A percentile compares a stretch with the other conserved stretches of the same genome.
These are phyloP conservation scores for Lichtheimia ramosa DNA, from an alignment of 371 early-diverging fungal genomes.

Conservation along the genomic window DNA sequence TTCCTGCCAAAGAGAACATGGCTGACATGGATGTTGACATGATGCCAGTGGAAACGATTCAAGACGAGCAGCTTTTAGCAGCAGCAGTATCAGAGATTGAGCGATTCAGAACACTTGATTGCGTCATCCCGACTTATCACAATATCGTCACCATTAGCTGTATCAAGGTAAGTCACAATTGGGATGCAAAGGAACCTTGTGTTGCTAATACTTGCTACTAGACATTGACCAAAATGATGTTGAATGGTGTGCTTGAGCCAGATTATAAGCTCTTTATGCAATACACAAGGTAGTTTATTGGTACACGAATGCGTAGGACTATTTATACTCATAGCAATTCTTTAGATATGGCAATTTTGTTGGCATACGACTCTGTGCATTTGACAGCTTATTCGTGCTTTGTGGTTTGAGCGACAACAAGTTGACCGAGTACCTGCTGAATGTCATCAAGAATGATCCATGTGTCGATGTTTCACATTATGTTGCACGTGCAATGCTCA, in stretches of 20 bases:
- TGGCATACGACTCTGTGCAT: slow-evolving; percentile 63
- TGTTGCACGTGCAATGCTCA: slow-evolving; percentile 43
- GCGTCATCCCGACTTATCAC: slow-evolving; percentile 83
- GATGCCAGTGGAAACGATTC: slow-evolving; percentile 41
- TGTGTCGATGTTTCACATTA: slow-evolving; percentile 56
- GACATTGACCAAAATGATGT: slow-evolving; percentile 54
- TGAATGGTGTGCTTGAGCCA: slow-evolving; percentile 63
- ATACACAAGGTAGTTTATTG: slow-evolving; percentile 41
- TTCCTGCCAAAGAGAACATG: slow-evolving; percentile 40
- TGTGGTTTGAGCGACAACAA: slow-evolving; percentile 54
- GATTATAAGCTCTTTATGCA: slow-evolving; percentile 67
- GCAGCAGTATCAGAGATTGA: slow-evolving; percentile 74
- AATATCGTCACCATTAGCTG: slow-evolving; percentile 85
- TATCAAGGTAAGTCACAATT: slow-evolving; percentile 53
- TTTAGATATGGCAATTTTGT: slow-evolving; percentile 61
- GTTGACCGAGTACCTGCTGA: slow-evolving; percentile 54
- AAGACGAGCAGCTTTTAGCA: slow-evolving; percentile 50
- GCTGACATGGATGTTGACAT: neutral
- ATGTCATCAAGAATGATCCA: slow-evolving; percentile 60
- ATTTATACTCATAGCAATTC: no score
- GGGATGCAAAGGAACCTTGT: neutral
- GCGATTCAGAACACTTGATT: slow-evolving; percentile 78
- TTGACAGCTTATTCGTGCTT: slow-evolving; percentile 66
- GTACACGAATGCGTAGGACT: no score
- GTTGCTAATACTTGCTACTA: slow-evolving; percentile 1